Base-by-base conservation (phyloP, 2,329 filamentous ascomycete genomes). In the Blastomyces parvus region DNA sequence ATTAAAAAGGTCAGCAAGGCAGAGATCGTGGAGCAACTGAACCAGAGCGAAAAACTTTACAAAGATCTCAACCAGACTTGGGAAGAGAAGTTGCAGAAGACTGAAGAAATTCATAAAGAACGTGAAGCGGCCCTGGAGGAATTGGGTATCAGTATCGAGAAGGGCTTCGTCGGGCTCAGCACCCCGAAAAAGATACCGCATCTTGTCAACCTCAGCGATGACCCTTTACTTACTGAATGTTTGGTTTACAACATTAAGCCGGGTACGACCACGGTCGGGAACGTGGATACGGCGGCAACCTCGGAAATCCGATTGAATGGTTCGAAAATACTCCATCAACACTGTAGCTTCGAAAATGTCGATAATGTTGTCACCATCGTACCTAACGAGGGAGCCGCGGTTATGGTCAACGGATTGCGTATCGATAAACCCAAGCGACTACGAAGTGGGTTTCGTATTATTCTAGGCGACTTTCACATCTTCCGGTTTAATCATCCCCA, bases 101-200 rank as follows among this genome's bases (percentile, higher is more conserved):
- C 94, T 0, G 94, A 99, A 74, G 87, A 93, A 69, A 97, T 99
- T 62, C 94, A 99, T 80, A 97, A 96, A 74, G 94, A 99, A 77
- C 87, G 94, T 68, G 94, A 99, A 76, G 86, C 91, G 58, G 94
- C 94, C 11, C 80, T 99, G 56, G 94, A 99, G 78, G 94, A 99
- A 74, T 83, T 99, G 53, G 94, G 94, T 67, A 97, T 99, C 77
- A 97, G 92, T 76, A 99, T 99, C 68, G 94, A 99, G 74, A 99
- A 99, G 76, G 94, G 94, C 7, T 97, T 97, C 72, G 88, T 99
- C 65, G 94, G 94, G 17, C 80, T 99, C 65, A 93, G 91, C 65
- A 97, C 92, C 25, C 94, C 94, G 0, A 99, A 99, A 80, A 97
- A 97, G 78, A 99, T 97, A 90, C 94, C 94, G 9, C 94, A 99